A percentile compares a stretch with the other conserved stretches of the same genome.
phyloP scores from a whole-genome alignment of 2,329 filamentous ascomycete genomes.

The Colletotrichum orbiculare region DNA sequence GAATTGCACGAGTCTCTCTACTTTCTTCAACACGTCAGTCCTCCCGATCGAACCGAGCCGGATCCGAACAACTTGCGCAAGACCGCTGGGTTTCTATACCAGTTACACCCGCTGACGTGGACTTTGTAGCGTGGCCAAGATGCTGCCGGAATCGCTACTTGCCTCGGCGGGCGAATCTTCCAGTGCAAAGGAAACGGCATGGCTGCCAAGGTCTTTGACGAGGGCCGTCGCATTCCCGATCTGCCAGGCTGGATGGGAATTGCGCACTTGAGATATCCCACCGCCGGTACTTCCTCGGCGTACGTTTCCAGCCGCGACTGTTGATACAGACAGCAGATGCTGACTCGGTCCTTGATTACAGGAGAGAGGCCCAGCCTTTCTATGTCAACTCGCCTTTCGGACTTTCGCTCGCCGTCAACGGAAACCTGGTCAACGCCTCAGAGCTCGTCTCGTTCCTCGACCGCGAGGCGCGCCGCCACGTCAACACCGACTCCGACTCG shows the following conservation, averaged over 20 bases:
- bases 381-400: conserved; percentile 63
- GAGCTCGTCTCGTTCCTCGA: conserved; percentile 75
- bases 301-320: conserved; percentile 49
- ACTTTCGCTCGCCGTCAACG: conserved; percentile 74
- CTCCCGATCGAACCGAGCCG: conserved; percentile 49
- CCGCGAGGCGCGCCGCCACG: conserved; percentile 82
- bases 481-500: conserved; percentile 57
- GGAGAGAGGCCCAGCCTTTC: conserved; percentile 91
- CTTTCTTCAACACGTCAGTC: conserved; percentile 65
- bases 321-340: too few relatives aligned
- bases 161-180: conserved; percentile 82
- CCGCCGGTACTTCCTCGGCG: conserved; percentile 59
- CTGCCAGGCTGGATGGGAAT: conserved; percentile 52
- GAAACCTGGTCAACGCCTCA: conserved; percentile 83
- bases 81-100: conserved; percentile 43
- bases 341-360: conserved; percentile 45
- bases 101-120: too few relatives aligned
- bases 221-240: conserved; percentile 66
- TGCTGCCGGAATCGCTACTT: conserved; percentile 85
- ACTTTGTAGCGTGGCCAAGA: conserved; percentile 71
- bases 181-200: conserved; percentile 93
- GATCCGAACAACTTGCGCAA: conserved; percentile 1
- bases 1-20: conserved; percentile 73
- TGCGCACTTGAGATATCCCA: conserved; percentile 89
- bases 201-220: conserved; percentile 85